phyloP scores from a whole-genome alignment of 805 yeast genomes.

The Jamesozyma hellenica region DNA sequence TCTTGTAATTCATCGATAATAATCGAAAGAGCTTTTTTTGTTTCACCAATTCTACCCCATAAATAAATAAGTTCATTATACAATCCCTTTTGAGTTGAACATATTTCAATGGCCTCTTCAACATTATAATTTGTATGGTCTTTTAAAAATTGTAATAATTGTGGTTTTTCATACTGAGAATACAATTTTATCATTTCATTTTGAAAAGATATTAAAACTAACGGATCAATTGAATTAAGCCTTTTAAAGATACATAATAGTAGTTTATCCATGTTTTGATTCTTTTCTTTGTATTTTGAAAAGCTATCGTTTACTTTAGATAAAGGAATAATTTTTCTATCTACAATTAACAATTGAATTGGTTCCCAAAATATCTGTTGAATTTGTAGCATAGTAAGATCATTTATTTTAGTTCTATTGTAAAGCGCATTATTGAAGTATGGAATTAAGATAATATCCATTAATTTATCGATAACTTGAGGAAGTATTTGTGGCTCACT shows the following conservation, averaged over 20 bases:
- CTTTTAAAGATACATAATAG: constrained; percentile 57
- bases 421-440: constrained; percentile 20
- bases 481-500: constrained; percentile 49
- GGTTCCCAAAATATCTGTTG: constrained; percentile 34
- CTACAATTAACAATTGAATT: constrained; percentile 47
- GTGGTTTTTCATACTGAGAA: constrained; percentile 45
- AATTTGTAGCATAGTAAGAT: constrained; percentile 24
- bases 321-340: constrained; percentile 58
- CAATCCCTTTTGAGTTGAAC: constrained; percentile 35
- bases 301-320: constrained; percentile 40
- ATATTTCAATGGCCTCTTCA: constrained; percentile 56
- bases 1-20: constrained; percentile 71
- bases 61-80: constrained; percentile 71
- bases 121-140: constrained; percentile 54
- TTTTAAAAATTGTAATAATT: constrained; percentile 52
- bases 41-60: constrained; percentile 74
- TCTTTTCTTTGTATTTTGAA: constrained; percentile 18
- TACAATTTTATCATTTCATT: constrained; percentile 57
- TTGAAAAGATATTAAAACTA: constrained; percentile 47
- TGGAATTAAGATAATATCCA: constrained; percentile 40
- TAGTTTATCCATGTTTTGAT: constrained; percentile 34
- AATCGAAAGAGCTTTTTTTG: constrained; percentile 60
- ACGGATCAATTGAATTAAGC: constrained; percentile 47
- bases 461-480: constrained; percentile 38
- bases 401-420: constrained; percentile 27